A percentile compares a stretch with the other conserved stretches of the same genome.
Evolutionary conservation across 768 basidiomycete species (phyloP).

Genomic region (Russula dissimulans): DNA sequence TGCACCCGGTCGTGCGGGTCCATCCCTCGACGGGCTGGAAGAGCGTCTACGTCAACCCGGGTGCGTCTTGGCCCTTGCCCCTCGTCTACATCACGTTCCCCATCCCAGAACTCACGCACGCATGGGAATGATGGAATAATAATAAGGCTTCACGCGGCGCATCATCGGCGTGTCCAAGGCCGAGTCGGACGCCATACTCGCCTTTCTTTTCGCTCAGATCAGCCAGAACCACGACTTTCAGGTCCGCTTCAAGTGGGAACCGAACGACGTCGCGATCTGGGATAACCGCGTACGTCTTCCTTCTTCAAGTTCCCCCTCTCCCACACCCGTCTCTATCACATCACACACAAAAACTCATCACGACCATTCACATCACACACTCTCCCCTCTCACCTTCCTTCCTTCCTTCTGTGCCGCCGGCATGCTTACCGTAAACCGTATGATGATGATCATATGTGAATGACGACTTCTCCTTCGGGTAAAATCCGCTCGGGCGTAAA

Average conservation of each 20-base stretch:
- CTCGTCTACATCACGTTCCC: too few species aligned
- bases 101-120: too few species aligned
- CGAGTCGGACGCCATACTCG: constrained; percentile 67
- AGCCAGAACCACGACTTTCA: constrained; percentile 64
- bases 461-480: background rate
- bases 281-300: constrained; percentile 57
- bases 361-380: background rate
- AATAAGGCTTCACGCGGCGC: constrained; percentile 60
- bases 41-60: constrained; percentile 73
- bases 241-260: constrained; percentile 70
- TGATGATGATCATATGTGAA: background rate
- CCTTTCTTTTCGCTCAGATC: constrained; percentile 64
- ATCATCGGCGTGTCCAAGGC: constrained; percentile 74
- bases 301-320: too few species aligned
- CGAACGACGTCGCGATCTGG: constrained; percentile 76
- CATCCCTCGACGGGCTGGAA: constrained; percentile 83
- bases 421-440: background rate
- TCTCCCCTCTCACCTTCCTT: background rate
- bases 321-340: background rate
- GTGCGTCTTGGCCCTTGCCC: constrained; percentile 22
- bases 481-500: too few species aligned
- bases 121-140: too few species aligned
- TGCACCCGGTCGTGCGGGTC: constrained; percentile 77
- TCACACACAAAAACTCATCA: too few species aligned
- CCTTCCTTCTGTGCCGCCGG: too few species aligned